Percentiles rank a stretch among this genome's conserved stretches.
phyloP scores from a whole-genome alignment of 2,329 filamentous ascomycete genomes.

The Neofusicoccum umdonicola region DNA sequence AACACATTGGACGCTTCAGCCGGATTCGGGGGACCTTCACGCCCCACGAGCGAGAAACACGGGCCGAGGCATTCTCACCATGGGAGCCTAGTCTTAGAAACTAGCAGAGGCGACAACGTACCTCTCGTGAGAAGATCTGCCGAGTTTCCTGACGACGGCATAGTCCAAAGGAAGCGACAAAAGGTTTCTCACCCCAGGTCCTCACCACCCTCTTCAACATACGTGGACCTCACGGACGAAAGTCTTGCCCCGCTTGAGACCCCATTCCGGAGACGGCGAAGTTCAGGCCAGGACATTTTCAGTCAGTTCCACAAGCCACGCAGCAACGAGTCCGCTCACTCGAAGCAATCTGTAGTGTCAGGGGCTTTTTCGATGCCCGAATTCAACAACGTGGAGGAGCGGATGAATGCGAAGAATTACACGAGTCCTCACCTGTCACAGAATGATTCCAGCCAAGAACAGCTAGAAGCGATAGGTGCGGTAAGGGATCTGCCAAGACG shows the following conservation, averaged over 20 bases:
- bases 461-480: no score
- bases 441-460: not conserved
- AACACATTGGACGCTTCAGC: not conserved
- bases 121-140: not conserved
- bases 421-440: not conserved
- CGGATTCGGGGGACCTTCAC: not conserved
- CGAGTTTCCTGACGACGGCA: not conserved
- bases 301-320: not conserved
- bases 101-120: not conserved
- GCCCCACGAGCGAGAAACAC: not conserved
- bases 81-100: not conserved
- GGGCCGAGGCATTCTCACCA: not conserved
- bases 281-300: not conserved
- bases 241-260: no score
- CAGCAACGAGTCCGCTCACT: not conserved
- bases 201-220: not conserved
- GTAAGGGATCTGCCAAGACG: not conserved
- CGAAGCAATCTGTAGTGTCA: not conserved
- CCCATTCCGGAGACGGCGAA: not conserved
- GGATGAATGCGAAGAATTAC: not conserved
- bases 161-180: not conserved
- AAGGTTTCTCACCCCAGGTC: not conserved
- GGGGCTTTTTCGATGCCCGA: not conserved
- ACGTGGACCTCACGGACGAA: conserved; percentile 1
- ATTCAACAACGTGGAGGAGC: not conserved